Percentiles rank a stretch among this genome's conserved stretches.
These are phyloP conservation scores for Fragaria iinumae DNA, from an alignment of 306 rosid species.

Conservation along the genomic window DNA sequence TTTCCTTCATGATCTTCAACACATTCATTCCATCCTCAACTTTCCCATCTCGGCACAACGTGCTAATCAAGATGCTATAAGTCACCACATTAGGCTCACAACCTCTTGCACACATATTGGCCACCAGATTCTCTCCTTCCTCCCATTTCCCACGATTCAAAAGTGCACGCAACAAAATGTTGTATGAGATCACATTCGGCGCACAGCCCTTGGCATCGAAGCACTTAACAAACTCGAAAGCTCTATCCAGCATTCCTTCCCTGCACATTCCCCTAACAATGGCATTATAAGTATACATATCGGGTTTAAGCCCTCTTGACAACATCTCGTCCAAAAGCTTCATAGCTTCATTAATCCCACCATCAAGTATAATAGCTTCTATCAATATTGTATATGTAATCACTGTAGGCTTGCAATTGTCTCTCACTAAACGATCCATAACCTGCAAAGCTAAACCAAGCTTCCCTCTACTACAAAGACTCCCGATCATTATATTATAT, in stretches of 20 bases:
- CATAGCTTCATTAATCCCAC: constrained; percentile 62
- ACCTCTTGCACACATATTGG: constrained; percentile 54
- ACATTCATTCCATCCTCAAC: constrained; percentile 64
- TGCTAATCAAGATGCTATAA: constrained; percentile 60
- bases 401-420: constrained; percentile 68
- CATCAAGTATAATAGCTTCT: constrained; percentile 68
- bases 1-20: constrained; percentile 70
- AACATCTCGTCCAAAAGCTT: constrained; percentile 74
- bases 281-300: constrained; percentile 64
- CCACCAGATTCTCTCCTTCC: constrained; percentile 56
- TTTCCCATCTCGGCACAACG: constrained; percentile 60
- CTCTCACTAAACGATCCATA: constrained; percentile 60
- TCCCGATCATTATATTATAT: constrained; percentile 77
- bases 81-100: constrained; percentile 69
- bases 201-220: constrained; percentile 50
- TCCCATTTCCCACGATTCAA: constrained; percentile 61
- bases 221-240: constrained; percentile 50
- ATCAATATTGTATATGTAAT: constrained; percentile 82
- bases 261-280: constrained; percentile 73
- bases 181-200: constrained; percentile 67
- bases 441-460: constrained; percentile 52
- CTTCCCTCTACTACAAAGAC: constrained; percentile 64
- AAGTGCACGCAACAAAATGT: constrained; percentile 58
- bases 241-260: constrained; percentile 65
- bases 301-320: constrained; percentile 64